Base-by-base conservation (phyloP, 345 rosid genomes). In the Pugionium cornutum region DNA sequence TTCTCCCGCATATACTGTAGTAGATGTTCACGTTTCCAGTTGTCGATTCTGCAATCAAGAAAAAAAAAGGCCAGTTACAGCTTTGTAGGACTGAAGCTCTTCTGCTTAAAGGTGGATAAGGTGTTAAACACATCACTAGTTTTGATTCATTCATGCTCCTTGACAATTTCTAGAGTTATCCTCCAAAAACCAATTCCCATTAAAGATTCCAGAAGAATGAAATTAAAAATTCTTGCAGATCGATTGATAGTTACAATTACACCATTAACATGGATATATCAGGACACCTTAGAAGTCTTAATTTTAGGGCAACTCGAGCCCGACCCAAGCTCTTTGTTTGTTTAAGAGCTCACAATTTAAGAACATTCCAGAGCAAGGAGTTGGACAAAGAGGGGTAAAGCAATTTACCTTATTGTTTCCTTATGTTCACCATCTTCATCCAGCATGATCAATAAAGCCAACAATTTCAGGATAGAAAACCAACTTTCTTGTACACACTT, bases 1-100 rank as follows among this genome's bases (percentile, higher is more conserved):
- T 83, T 92, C 85, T 80, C 92, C 29, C 65, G 68, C 66, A 92
- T 65, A 83, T 87, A 92, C 78, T 84, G 97, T 56, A 84, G 75
- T 30, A 92, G 18, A 69, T 92, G 98, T 70, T 92, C 97, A 1
- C 96, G 96, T 80, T 92, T 89, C 98, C 98, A 92, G 66, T 89
- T 92, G 83, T 92, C 97, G 32, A 89, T 84, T 77, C 98, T 92
- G 91, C 79, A 58, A 58, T 18, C 55, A 27, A 50, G 49, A 26
- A 11, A 18, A 9, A 2, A 53, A 64, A 10, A 18, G 63, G 51
- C 18, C 45, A 68, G 27, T 45, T n/a, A 57, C 40, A 46, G 5
- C 9, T 1, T 51, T 27, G 8, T 25, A 28, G 44, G 29, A 52
- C 42, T 52, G 18, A 50, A 60, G 43, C 47, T 58, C n/a, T 42